Evolutionary conservation across 2,329 filamentous ascomycete species (phyloP).

Genomic region (Lachnum nothofagi): DNA sequence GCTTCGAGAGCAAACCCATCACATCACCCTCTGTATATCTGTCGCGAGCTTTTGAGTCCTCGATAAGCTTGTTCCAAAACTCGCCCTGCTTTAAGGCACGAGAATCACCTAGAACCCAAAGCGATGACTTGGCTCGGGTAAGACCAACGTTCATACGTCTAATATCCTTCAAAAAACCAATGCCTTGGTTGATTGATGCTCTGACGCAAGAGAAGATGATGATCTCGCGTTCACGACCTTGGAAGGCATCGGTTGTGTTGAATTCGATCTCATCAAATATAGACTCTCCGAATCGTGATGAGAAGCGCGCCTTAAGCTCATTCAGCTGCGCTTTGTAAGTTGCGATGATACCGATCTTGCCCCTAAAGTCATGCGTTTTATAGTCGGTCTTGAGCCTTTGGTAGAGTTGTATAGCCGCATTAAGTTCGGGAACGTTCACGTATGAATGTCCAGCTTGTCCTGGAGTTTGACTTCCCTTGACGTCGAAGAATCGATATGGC

Average conservation of each 20-base stretch:
- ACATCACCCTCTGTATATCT: slow-evolving; percentile 70
- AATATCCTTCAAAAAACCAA: slow-evolving; percentile 97
- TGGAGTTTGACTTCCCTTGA: slow-evolving; percentile 77
- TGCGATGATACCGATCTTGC: slow-evolving; percentile 94
- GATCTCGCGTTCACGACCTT: slow-evolving; percentile 92
- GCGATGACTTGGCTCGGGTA: slow-evolving; percentile 89
- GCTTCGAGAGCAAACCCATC: slow-evolving; percentile 47
- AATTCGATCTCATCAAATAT: slow-evolving; percentile 85
- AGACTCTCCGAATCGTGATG: slow-evolving; percentile 62
- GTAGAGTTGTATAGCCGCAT: slow-evolving; percentile 81
- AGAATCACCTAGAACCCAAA: slow-evolving; percentile 95
- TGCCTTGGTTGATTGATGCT: slow-evolving; percentile 84
- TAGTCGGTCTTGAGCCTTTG: slow-evolving; percentile 73
- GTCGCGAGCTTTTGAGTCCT: slow-evolving; percentile 69
- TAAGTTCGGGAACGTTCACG: slow-evolving; percentile 81
- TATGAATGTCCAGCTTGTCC: slow-evolving; percentile 83
- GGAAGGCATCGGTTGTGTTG: slow-evolving; percentile 97
- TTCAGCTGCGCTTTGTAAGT: slow-evolving; percentile 92
- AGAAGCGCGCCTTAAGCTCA: slow-evolving; percentile 72
- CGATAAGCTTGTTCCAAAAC: slow-evolving; percentile 83
- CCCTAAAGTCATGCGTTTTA: slow-evolving; percentile 60
- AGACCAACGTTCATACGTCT: slow-evolving; percentile 98
- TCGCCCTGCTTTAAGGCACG: slow-evolving; percentile 78
- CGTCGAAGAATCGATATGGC: slow-evolving; percentile 96
- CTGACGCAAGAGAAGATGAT: slow-evolving; percentile 99